Evolutionary conservation across 2,329 filamentous ascomycete genomes (phyloP).

Genomic region (Bipolaris gigantea): DNA sequence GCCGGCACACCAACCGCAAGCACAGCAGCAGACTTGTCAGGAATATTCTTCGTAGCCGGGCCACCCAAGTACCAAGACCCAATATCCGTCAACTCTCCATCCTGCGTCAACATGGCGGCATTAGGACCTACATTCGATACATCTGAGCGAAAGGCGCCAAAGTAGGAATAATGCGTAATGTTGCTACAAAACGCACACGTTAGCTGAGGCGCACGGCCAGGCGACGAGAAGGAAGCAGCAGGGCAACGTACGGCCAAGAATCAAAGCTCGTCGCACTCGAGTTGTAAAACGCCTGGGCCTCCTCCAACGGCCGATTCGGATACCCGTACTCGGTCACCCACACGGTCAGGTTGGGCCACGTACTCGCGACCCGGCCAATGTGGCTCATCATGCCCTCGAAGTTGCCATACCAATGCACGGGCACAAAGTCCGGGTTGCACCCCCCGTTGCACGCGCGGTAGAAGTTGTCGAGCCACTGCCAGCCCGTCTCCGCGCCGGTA

Average conservation of each 20-base stretch:
- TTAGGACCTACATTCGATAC: slow-evolving; percentile 76
- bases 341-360: slow-evolving; percentile 57
- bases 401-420: slow-evolving; percentile 62
- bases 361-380: slow-evolving; percentile 61
- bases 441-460: slow-evolving; percentile 58
- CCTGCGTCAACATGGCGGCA: slow-evolving; percentile 67
- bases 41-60: slow-evolving; percentile 9
- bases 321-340: slow-evolving; percentile 81
- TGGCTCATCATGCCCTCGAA: slow-evolving; percentile 70
- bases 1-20: neutral
- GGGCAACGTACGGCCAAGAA: slow-evolving; percentile 51
- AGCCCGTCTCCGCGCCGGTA: slow-evolving; percentile 62
- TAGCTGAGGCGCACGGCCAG: too few species aligned
- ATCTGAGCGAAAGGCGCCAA: slow-evolving; percentile 70
- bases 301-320: slow-evolving; percentile 56
- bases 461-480: slow-evolving; percentile 70
- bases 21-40: slow-evolving; percentile 2
- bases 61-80: slow-evolving; percentile 76
- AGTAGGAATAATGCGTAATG: slow-evolving; percentile 72
- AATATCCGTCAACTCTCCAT: slow-evolving; percentile 72
- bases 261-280: slow-evolving; percentile 68
- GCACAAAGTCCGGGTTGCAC: slow-evolving; percentile 55
- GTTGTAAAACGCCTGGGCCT: slow-evolving; percentile 70
- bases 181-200: slow-evolving; percentile 40
- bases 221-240: too few species aligned